phyloP scores from a whole-genome alignment of 2,329 filamentous ascomycete genomes.

The Ampelomyces quisqualis region DNA sequence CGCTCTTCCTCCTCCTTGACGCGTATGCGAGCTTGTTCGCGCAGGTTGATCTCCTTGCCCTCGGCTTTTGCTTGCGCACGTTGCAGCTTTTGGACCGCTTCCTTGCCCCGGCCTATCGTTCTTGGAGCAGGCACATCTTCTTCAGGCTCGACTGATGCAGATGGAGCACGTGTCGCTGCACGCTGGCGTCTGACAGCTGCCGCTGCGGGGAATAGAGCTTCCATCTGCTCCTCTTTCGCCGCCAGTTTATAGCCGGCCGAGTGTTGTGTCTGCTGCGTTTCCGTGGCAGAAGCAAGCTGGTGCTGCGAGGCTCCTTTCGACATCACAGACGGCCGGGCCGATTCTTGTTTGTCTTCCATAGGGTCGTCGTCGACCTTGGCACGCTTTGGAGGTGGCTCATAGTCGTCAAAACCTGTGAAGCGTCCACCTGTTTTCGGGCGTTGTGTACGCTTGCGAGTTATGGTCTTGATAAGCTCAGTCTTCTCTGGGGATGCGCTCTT shows the following conservation, averaged over 20 bases:
- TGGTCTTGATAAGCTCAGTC: constrained; percentile 26
- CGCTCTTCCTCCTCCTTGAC: constrained; percentile 56
- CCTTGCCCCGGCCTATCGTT: constrained; percentile 19
- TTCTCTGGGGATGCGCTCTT: constrained; percentile 11
- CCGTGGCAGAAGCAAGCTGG: constrained; percentile 20
- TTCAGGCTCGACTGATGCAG: constrained; percentile 32
- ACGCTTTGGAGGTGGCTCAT: constrained; percentile 34
- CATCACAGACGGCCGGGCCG: constrained; percentile 4
- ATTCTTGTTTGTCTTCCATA: constrained; percentile 32
- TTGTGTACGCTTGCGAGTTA: constrained; percentile 34
- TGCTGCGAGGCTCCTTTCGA: constrained; percentile 12
- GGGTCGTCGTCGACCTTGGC: constrained; percentile 30
- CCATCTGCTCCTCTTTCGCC: constrained; percentile 59
- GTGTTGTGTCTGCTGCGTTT: constrained; percentile 26
- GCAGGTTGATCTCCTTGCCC: constrained; percentile 63
- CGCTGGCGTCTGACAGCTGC: constrained; percentile 77
- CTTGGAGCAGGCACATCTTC: constrained; percentile 41
- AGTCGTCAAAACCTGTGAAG: constrained; percentile 75
- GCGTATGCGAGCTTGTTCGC: constrained; percentile 48
- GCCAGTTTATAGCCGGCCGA: constrained; percentile 43
- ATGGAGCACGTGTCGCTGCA: constrained; percentile 31
- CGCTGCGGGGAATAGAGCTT: constrained; percentile 73
- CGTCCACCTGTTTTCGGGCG: constrained; percentile 48
- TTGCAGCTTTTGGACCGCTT: constrained; percentile 48
- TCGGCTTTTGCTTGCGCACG: constrained; percentile 47